These are phyloP conservation scores for Penicillium egyptiacum DNA, from an alignment of 495 filamentous ascomycete genomes.

Conservation along the genomic window DNA sequence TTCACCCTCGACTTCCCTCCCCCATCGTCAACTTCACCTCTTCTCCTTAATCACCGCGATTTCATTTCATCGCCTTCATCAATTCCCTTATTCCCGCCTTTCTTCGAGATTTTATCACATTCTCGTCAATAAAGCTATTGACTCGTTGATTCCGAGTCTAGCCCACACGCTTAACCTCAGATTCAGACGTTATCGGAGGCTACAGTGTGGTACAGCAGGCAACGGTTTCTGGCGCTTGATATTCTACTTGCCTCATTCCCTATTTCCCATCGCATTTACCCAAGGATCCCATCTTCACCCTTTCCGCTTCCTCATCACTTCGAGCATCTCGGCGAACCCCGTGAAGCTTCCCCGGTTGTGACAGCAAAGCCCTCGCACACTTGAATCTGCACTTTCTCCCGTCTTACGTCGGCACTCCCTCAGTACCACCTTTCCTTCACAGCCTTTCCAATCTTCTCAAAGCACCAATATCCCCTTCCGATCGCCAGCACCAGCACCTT, in stretches of 20 bases:
- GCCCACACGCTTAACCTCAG: slow-evolving; percentile 3
- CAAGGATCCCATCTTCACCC: slow-evolving; percentile 18
- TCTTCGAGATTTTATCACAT: background rate
- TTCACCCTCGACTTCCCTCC: slow-evolving; percentile 6
- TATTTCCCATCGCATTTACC: slow-evolving; percentile 28
- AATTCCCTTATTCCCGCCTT: background rate
- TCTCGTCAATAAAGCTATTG: background rate
- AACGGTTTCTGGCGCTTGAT: slow-evolving; percentile 16
- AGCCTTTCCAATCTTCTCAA: slow-evolving; percentile 36
- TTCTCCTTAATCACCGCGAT: slow-evolving; percentile 2
- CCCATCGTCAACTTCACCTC: slow-evolving; percentile 2
- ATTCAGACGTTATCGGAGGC: slow-evolving; percentile 12
- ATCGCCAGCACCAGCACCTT: slow-evolving; percentile 79
- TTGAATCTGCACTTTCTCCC: slow-evolving; percentile 32
- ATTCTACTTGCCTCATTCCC: slow-evolving; percentile 23
- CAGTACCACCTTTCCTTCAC: slow-evolving; percentile 39
- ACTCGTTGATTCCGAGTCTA: slow-evolving; percentile 5
- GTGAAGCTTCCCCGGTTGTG: slow-evolving; percentile 21
- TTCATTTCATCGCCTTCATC: background rate
- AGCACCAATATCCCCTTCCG: slow-evolving; percentile 48
- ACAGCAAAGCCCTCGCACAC: slow-evolving; percentile 17
- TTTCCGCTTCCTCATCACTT: slow-evolving; percentile 16
- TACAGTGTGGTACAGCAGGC: slow-evolving; percentile 10
- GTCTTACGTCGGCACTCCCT: slow-evolving; percentile 27
- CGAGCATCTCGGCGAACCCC: slow-evolving; percentile 15